These are phyloP conservation scores for Plasmodium gonderi DNA, from an alignment of 169 alveolate genomes.

Conservation along the genomic window DNA sequence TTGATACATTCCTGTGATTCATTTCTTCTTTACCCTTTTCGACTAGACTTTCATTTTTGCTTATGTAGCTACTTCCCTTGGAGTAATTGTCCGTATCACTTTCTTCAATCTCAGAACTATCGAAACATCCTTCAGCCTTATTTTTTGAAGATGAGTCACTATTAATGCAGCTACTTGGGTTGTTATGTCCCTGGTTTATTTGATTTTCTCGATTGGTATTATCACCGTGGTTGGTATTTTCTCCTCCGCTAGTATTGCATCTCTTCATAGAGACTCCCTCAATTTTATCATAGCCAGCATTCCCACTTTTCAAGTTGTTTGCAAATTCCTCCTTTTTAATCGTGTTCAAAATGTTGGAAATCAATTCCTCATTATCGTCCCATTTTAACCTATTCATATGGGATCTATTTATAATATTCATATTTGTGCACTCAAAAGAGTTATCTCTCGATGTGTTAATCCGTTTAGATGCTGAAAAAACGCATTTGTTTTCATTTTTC, in stretches of 20 bases:
- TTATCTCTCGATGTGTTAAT: not conserved
- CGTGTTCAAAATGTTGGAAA: not conserved
- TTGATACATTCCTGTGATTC: not conserved
- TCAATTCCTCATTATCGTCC: not conserved
- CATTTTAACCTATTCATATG: not conserved
- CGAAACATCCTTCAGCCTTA: too few relatives aligned
- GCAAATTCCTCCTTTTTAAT: not conserved
- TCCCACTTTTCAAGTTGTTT: not conserved
- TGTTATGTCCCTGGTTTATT: not conserved
- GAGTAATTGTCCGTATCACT: too few relatives aligned
- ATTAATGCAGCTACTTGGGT: too few relatives aligned
- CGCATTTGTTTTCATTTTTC: slow-evolving; percentile 6
- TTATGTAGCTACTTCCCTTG: not conserved
- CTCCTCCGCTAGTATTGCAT: not conserved
- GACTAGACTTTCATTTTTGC: not conserved
- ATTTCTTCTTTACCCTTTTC: not conserved
- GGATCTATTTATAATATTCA: not conserved
- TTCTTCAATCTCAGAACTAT: too few relatives aligned
- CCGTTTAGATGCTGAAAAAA: not conserved
- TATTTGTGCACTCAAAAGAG: not conserved
- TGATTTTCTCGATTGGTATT: not conserved
- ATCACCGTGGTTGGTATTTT: not conserved
- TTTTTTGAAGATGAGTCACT: too few relatives aligned
- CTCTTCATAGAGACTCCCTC: not conserved
- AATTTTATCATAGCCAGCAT: not conserved